Percentiles rank a stretch among this genome's conserved stretches.
These are phyloP conservation scores for Sclerotiophoma versabilis DNA, from an alignment of 2,329 filamentous ascomycete species.

Conservation along the genomic window DNA sequence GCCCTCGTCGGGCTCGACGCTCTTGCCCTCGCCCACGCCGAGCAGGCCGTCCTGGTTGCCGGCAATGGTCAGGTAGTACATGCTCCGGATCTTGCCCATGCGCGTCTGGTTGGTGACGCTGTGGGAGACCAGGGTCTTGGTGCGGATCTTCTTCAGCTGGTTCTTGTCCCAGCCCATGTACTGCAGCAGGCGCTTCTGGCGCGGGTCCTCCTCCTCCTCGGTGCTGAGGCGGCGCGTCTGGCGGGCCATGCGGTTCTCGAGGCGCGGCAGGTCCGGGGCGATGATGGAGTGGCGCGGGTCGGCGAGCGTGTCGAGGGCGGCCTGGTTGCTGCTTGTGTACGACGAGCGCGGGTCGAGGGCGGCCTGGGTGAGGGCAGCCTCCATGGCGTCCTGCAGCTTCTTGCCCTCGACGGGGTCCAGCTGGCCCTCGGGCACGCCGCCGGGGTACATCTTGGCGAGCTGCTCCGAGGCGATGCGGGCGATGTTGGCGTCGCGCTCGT, in stretches of 20 bases:
- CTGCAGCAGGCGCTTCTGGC: slow-evolving; percentile 61
- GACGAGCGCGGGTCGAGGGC: slow-evolving; percentile 52
- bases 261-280: slow-evolving; percentile 60
- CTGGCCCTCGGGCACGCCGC: slow-evolving; percentile 44
- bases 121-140: slow-evolving; percentile 77
- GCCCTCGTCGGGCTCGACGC: slow-evolving; percentile 73
- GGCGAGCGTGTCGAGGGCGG: slow-evolving; percentile 57
- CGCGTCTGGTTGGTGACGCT: slow-evolving; percentile 90
- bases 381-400: slow-evolving; percentile 36
- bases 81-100: slow-evolving; percentile 86
- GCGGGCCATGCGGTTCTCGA: slow-evolving; percentile 48
- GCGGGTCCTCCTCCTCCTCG: slow-evolving; percentile 54
- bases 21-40: slow-evolving; percentile 90
- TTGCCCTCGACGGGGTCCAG: slow-evolving; percentile 24
- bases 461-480: slow-evolving; percentile 43
- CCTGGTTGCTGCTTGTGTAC: slow-evolving; percentile 59
- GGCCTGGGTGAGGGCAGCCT: slow-evolving; percentile 44
- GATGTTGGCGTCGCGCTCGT: slow-evolving; percentile 43
- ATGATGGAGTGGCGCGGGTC: slow-evolving; percentile 55
- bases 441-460: slow-evolving; percentile 46
- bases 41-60: slow-evolving; percentile 87
- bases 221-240: slow-evolving; percentile 39
- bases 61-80: slow-evolving; percentile 79
- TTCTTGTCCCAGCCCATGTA: slow-evolving; percentile 62
- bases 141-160: slow-evolving; percentile 61